phyloP scores from a whole-genome alignment of 2,329 filamentous ascomycete species.

The Fusarium mexicanum region DNA sequence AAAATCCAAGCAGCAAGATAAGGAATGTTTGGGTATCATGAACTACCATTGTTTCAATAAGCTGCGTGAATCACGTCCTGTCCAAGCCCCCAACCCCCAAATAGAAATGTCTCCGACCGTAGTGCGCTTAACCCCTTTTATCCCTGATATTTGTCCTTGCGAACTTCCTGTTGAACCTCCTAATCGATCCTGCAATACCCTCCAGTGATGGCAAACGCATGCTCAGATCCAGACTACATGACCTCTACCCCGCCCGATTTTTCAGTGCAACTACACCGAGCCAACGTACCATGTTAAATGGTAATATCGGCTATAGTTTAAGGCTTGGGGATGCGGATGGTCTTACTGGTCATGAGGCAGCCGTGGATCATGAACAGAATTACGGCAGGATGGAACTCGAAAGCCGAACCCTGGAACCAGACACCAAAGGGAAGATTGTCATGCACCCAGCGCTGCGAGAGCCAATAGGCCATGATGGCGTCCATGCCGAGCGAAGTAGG shows the following conservation, averaged over 20 bases:
- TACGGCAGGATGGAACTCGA: slow-evolving; percentile 88
- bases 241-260: not conserved
- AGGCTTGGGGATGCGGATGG: slow-evolving; percentile 92
- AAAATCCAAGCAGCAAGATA: not conserved
- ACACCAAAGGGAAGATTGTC: slow-evolving; percentile 81
- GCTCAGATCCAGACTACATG: not conserved
- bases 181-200: not conserved
- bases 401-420: slow-evolving; percentile 69
- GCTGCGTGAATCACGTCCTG: slow-evolving; percentile 40
- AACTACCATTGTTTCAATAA: slow-evolving; percentile 41
- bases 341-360: slow-evolving; percentile 95
- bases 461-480: slow-evolving; percentile 88
- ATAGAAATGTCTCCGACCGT: slow-evolving; percentile 7
- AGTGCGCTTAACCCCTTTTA: slow-evolving; percentile 2
- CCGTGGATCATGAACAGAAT: slow-evolving; percentile 87
- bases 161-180: not conserved
- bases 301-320: slow-evolving; percentile 47
- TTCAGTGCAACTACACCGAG: slow-evolving; percentile 1
- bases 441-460: slow-evolving; percentile 81
- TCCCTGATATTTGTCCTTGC: not conserved
- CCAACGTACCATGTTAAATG: slow-evolving; percentile 26
- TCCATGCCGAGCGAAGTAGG: slow-evolving; percentile 87
- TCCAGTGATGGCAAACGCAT: not conserved
- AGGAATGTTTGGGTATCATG: slow-evolving; percentile 42
- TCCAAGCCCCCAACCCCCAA: slow-evolving; percentile 25